Evolutionary conservation across 441 rosid species (phyloP).

Genomic region (Aquilaria agallochum): DNA sequence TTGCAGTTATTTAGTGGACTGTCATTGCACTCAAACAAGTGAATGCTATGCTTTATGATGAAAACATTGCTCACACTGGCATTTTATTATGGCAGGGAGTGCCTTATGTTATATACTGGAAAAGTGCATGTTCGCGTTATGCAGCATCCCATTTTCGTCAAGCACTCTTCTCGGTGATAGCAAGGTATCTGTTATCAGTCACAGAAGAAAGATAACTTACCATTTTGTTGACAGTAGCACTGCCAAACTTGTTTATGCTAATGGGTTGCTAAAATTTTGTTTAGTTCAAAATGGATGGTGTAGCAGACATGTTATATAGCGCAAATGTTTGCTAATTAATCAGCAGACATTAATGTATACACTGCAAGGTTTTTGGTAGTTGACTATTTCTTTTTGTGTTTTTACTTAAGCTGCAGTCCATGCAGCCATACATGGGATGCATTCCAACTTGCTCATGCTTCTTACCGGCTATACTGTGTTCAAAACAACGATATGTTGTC

Average conservation of each 20-base stretch:
- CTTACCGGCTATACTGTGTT: constrained; percentile 73
- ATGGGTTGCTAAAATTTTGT: no score
- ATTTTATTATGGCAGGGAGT: constrained; percentile 61
- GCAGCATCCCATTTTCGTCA: constrained; percentile 85
- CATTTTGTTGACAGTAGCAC: not conserved
- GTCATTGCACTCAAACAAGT: not conserved
- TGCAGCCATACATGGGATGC: constrained; percentile 91
- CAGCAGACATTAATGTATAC: not conserved
- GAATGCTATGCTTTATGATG: not conserved
- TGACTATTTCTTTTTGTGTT: constrained; percentile 7
- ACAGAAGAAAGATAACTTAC: not conserved
- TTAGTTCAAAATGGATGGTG: not conserved
- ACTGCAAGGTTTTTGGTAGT: constrained; percentile 6
- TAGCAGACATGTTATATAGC: not conserved
- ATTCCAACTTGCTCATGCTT: constrained; percentile 86
- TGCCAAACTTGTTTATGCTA: not conserved
- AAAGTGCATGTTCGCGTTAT: constrained; percentile 45
- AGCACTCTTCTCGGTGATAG: constrained; percentile 75
- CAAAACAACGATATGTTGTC: constrained; percentile 30
- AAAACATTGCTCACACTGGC: constrained; percentile 8
- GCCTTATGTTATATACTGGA: constrained; percentile 88
- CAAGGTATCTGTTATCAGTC: constrained; percentile 46
- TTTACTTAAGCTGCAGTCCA: constrained; percentile 58
- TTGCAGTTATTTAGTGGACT: not conserved
- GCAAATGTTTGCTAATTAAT: not conserved